Conservation (phyloP, 2,329 filamentous ascomycete species). For the Graphilbum fragrans region DNA sequence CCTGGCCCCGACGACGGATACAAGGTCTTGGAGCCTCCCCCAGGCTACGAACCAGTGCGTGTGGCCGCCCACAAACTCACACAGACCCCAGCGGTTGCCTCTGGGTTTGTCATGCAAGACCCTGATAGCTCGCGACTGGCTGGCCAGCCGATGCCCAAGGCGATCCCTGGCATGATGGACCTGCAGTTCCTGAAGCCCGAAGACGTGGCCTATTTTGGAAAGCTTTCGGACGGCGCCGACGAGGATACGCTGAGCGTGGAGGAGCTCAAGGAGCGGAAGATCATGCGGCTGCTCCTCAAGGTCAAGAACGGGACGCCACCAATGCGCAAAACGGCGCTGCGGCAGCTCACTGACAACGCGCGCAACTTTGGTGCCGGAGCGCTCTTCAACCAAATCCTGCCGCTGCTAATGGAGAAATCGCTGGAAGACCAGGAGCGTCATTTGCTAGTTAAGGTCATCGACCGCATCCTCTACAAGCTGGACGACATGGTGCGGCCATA, state of each 20-base stretch:
- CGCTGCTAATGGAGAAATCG: conserved; percentile 94
- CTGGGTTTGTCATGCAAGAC: conserved; percentile 96
- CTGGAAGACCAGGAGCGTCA: conserved; percentile 97
- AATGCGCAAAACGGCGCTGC: conserved; percentile 95
- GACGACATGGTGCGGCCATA: conserved; percentile 93
- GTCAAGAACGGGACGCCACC: conserved; percentile 98
- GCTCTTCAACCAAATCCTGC: conserved; percentile 94
- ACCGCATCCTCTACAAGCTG: conserved; percentile 95
- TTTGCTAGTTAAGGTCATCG: conserved; percentile 96
- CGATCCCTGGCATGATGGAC: conserved; percentile 92
- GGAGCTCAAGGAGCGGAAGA: conserved; percentile 94
- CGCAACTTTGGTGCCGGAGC: conserved; percentile 89
- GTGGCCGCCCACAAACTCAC: conserved; percentile 64
- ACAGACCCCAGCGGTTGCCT: conserved; percentile 60
- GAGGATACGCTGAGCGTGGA: conserved; percentile 88
- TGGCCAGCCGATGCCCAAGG: conserved; percentile 84
- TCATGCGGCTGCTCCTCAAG: conserved; percentile 92
- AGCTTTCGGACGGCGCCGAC: conserved; percentile 86
- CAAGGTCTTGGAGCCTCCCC: conserved; percentile 79
- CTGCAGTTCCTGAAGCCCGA: conserved; percentile 97
- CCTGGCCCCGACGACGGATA: conserved; percentile 84
- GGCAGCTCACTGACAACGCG: conserved; percentile 95
- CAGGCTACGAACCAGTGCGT: conserved; percentile 78
- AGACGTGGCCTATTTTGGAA: conserved; percentile 98
- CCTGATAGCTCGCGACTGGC: conserved; percentile 71